Evolutionary conservation across 495 filamentous ascomycete genomes (phyloP).

Genomic region (Penicillium flavigenum): DNA sequence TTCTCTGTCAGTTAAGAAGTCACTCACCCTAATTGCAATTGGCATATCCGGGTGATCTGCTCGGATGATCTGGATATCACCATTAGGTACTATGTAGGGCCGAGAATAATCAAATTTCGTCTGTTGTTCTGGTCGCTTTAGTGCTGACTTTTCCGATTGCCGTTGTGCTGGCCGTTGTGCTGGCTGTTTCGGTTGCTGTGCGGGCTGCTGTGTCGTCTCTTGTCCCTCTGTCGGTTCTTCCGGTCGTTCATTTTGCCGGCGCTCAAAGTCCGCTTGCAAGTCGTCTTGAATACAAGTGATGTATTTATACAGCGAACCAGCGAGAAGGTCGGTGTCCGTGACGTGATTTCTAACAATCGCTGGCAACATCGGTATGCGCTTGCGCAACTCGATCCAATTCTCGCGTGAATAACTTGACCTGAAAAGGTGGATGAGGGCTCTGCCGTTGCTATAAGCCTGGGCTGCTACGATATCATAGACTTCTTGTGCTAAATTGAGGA

Average conservation of each 20-base stretch:
- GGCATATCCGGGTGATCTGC: conserved; percentile 2
- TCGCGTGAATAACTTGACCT: background rate
- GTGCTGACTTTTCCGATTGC: background rate
- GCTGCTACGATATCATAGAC: background rate
- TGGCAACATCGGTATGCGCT: background rate
- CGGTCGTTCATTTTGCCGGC: background rate
- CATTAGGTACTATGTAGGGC: conserved; percentile 9
- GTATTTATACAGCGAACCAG: background rate
- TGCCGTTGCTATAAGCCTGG: background rate
- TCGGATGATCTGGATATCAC: conserved; percentile 10
- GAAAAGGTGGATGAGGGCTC: background rate
- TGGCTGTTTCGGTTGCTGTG: background rate
- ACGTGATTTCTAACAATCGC: background rate
- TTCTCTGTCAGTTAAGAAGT: conserved; percentile 3
- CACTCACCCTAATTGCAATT: conserved; percentile 12
- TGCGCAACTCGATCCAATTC: background rate
- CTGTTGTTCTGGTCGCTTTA: too few relatives aligned
- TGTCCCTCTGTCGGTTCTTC: background rate
- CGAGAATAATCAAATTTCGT: background rate
- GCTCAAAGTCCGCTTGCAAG: background rate
- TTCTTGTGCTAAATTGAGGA: background rate
- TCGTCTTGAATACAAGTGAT: background rate
- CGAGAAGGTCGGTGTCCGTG: background rate
- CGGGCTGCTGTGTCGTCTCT: background rate
- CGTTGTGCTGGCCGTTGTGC: background rate